A percentile compares a stretch with the other conserved stretches of the same genome.
Evolutionary conservation across 2,329 filamentous ascomycete species (phyloP).

Genomic region (Trichothecium roseum): DNA sequence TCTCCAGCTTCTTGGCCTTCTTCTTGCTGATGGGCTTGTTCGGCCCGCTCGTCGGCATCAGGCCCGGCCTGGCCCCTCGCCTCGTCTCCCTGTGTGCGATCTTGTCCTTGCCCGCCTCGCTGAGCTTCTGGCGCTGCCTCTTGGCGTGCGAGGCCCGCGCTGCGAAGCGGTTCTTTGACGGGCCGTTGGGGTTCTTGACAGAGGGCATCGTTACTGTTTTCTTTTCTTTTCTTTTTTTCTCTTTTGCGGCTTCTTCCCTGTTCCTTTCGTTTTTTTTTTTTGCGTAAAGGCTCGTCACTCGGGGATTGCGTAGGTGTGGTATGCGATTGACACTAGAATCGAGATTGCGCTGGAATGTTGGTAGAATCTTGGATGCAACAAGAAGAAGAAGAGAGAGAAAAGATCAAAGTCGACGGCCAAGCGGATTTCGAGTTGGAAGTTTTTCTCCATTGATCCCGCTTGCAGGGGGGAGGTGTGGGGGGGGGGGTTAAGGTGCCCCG

Average conservation of each 20-base stretch:
- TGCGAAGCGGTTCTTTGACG: slow-evolving; percentile 41
- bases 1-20: slow-evolving; percentile 45
- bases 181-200: slow-evolving; percentile 47
- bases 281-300: not conserved
- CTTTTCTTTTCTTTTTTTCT: slow-evolving; percentile 25
- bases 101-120: slow-evolving; percentile 25
- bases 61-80: slow-evolving; percentile 40
- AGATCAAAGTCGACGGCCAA: too few species aligned
- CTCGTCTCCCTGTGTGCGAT: slow-evolving; percentile 30
- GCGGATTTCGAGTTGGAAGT: too few species aligned
- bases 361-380: too few species aligned
- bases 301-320: too few species aligned
- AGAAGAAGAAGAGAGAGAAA: too few species aligned
- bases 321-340: too few species aligned
- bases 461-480: too few species aligned
- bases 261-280: slow-evolving; percentile 30
- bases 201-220: slow-evolving; percentile 33
- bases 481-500: too few species aligned
- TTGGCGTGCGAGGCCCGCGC: slow-evolving; percentile 33
- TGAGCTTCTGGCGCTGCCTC: slow-evolving; percentile 31
- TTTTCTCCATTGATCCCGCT: too few species aligned
- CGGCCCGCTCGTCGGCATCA: slow-evolving; percentile 46
- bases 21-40: slow-evolving; percentile 40
- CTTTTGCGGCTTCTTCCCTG: slow-evolving; percentile 63
- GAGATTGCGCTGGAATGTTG: too few species aligned